Evolutionary conservation across 2,329 filamentous ascomycete species (phyloP).

Genomic region (Cercospora nicotianae): DNA sequence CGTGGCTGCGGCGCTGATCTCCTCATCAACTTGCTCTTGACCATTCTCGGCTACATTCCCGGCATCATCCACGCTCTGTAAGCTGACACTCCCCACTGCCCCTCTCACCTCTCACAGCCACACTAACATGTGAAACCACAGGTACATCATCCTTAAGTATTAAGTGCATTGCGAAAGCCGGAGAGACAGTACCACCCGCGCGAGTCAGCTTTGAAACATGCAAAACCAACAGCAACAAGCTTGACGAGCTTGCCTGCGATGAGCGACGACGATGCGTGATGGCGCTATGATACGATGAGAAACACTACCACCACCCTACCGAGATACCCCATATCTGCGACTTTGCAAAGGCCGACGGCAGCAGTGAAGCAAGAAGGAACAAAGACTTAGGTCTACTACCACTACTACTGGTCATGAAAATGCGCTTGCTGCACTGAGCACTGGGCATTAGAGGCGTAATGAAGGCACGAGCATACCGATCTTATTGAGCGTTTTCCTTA

Average conservation of each 20-base stretch:
- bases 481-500: background rate
- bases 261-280: background rate
- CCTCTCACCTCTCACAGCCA: background rate
- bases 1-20: slow-evolving; percentile 83
- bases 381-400: background rate
- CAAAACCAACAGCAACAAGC: background rate
- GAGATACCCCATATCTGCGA: slow-evolving; percentile 14
- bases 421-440: slow-evolving; percentile 12
- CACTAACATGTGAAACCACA: slow-evolving; percentile 34
- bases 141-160: slow-evolving; percentile 87
- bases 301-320: background rate
- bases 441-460: slow-evolving; percentile 1
- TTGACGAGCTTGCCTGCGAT: background rate
- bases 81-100: slow-evolving; percentile 40
- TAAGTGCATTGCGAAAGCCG: slow-evolving; percentile 47
- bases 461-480: slow-evolving; percentile 11
- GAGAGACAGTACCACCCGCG: background rate
- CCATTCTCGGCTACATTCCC: slow-evolving; percentile 56
- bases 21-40: slow-evolving; percentile 89
- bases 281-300: background rate
- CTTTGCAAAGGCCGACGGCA: slow-evolving; percentile 1
- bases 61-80: slow-evolving; percentile 88
- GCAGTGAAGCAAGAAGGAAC: background rate
- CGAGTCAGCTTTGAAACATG: background rate
- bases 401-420: background rate